phyloP scores from a whole-genome alignment of 352 stramenopile species.

The Phytophthora europaea region DNA sequence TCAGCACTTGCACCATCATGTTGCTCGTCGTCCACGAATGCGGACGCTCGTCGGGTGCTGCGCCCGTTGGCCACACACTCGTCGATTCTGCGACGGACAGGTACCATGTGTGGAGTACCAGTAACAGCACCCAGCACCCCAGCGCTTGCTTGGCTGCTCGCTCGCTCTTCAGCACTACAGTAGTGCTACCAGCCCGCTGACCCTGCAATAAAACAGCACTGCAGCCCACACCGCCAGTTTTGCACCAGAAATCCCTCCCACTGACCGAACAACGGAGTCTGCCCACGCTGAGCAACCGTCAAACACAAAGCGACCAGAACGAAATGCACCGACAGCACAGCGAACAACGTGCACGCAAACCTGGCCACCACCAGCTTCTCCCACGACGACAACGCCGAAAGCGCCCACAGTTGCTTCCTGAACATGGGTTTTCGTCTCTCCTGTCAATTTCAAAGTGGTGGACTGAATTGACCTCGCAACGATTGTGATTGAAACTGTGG shows the following conservation, averaged over 20 bases:
- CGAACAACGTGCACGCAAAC: constrained; percentile 13
- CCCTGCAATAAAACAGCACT: constrained; percentile 14
- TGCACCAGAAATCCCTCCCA: constrained; percentile 6
- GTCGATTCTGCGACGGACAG: background rate
- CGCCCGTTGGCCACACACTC: background rate
- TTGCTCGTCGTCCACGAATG: constrained; percentile 10
- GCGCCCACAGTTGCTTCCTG: background rate
- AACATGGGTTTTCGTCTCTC: too few species aligned
- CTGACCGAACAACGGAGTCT: constrained; percentile 25
- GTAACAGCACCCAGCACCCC: constrained; percentile 17
- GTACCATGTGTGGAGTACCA: constrained; percentile 12
- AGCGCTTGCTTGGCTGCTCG: constrained; percentile 11
- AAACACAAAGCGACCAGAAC: constrained; percentile 23
- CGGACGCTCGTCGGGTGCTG: background rate
- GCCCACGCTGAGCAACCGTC: constrained; percentile 8
- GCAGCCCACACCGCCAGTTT: constrained; percentile 16
- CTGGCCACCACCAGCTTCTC: constrained; percentile 8
- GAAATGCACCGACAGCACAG: constrained; percentile 27
- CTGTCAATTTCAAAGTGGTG: too few species aligned
- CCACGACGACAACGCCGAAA: background rate
- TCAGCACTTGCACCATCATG: constrained; percentile 19
- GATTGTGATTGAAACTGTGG: background rate
- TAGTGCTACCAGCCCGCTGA: constrained; percentile 15
- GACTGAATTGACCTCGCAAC: too few species aligned
- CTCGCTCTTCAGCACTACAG: background rate